Conservation (phyloP, 2,329 filamentous ascomycete genomes). For the Fusarium napiforme region DNA sequence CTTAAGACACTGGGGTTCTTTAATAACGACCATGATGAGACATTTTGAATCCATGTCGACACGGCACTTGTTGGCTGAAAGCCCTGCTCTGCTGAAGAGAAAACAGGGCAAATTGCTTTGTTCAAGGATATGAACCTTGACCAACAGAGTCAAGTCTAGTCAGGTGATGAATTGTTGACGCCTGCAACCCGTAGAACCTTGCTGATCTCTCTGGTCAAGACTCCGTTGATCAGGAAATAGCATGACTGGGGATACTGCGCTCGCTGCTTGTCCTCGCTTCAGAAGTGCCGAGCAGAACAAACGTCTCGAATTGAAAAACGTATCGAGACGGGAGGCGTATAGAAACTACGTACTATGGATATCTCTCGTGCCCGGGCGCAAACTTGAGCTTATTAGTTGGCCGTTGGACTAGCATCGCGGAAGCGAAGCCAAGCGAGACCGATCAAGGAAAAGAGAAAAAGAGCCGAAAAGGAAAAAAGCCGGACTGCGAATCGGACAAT, state of each 20-base stretch:
- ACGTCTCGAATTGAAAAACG: constrained; percentile 8
- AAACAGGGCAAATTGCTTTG: background rate
- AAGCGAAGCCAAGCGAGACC: constrained; percentile 20
- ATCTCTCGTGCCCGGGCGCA: constrained; percentile 23
- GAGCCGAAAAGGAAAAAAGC: background rate
- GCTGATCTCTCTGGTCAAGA: constrained; percentile 3
- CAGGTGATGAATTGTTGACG: constrained; percentile 43
- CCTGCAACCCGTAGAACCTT: constrained; percentile 37
- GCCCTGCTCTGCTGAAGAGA: background rate
- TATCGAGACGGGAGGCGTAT: constrained; percentile 28
- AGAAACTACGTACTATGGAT: constrained; percentile 1
- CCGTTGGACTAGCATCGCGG: constrained; percentile 13
- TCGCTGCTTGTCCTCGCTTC: constrained; percentile 10
- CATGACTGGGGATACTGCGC: background rate
- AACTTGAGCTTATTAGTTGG: constrained; percentile 30
- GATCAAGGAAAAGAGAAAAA: constrained; percentile 5
- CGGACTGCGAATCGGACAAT: background rate
- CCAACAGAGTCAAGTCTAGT: constrained; percentile 38
- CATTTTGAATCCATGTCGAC: constrained; percentile 16
- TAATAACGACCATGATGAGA: constrained; percentile 14
- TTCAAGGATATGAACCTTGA: background rate
- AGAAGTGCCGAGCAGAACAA: constrained; percentile 27
- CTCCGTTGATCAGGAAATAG: background rate
- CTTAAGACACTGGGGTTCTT: constrained; percentile 30
- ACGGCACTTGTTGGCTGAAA: constrained; percentile 29